phyloP scores from a whole-genome alignment of 202 grass and related monocot species.

The Panicum hallii region DNA sequence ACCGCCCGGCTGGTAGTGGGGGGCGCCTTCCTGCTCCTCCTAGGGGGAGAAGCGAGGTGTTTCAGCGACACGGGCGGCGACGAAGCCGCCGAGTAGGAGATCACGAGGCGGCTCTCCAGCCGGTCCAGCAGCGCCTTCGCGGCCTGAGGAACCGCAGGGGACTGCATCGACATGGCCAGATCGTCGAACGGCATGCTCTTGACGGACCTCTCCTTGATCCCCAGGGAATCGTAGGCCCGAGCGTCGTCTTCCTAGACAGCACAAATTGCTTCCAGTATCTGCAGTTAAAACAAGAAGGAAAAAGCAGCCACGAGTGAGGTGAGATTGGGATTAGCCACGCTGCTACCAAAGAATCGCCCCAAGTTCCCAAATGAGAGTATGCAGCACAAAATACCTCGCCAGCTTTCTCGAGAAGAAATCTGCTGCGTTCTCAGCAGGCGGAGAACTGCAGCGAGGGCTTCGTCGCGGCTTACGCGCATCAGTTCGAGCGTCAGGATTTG shows the following conservation, averaged over 20 bases:
- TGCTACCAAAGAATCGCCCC: too few species aligned
- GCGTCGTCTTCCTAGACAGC: constrained; percentile 68
- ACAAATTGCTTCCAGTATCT: constrained; percentile 90
- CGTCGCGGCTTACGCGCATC: too few species aligned
- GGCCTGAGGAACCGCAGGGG: constrained; percentile 57
- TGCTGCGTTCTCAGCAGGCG: too few species aligned
- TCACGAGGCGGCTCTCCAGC: constrained; percentile 60
- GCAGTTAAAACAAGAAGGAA: neutral
- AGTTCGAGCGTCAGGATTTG: too few species aligned
- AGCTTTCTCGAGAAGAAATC: too few species aligned
- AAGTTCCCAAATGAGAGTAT: too few species aligned
- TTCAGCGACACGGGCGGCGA: constrained; percentile 57
- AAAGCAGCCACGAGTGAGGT: neutral
- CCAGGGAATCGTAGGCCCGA: constrained; percentile 64
- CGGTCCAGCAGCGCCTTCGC: constrained; percentile 74
- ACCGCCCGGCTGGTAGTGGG: too few species aligned
- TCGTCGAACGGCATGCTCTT: constrained; percentile 85
- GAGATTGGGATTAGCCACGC: too few species aligned
- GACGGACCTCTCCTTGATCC: constrained; percentile 69
- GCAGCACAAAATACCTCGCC: too few species aligned
- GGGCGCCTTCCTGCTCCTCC: constrained; percentile 11
- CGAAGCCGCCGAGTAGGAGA: constrained; percentile 47
- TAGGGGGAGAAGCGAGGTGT: constrained; percentile 68
- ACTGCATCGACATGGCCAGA: constrained; percentile 72
- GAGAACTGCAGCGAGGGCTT: too few species aligned